phyloP scores from a whole-genome alignment of 257 asterid genomes.

The Craterostigma plantagineum region DNA sequence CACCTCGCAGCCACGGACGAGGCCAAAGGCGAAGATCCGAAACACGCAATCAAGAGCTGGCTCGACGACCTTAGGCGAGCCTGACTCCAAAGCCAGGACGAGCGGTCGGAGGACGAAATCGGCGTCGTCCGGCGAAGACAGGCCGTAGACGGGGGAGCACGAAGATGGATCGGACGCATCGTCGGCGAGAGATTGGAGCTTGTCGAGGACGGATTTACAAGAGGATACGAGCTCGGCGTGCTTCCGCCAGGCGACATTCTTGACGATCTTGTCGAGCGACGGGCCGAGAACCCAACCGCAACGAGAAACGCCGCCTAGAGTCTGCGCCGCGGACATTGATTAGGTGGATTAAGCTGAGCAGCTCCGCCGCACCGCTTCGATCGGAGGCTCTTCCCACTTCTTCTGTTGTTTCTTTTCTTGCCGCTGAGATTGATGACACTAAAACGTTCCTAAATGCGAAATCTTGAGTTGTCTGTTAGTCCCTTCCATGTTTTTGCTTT shows the following conservation, averaged over 20 bases:
- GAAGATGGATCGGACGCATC: slow-evolving; percentile 57
- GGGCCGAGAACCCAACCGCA: slow-evolving; percentile 96
- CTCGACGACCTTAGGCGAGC: slow-evolving; percentile 77
- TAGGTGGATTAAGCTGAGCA: no score
- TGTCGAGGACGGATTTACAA: slow-evolving; percentile 86
- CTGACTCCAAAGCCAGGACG: slow-evolving; percentile 60
- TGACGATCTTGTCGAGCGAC: slow-evolving; percentile 82
- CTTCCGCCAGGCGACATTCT: slow-evolving; percentile 94
- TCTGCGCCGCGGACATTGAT: slow-evolving; percentile 32
- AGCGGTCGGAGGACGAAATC: slow-evolving; percentile 60
- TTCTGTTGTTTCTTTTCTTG: no score
- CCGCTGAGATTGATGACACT: no score
- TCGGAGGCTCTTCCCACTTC: no score
- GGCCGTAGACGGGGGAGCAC: slow-evolving; percentile 77
- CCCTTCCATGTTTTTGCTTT: no score
- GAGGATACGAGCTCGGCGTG: slow-evolving; percentile 82
- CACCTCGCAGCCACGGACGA: slow-evolving; percentile 60
- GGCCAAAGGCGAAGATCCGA: slow-evolving; percentile 58
- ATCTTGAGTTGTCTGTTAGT: no score
- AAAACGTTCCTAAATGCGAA: no score
- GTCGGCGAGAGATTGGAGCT: slow-evolving; percentile 58
- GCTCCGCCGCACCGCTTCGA: no score
- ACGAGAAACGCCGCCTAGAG: slow-evolving; percentile 88
- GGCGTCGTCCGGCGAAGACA: slow-evolving; percentile 49
- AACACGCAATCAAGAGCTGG: slow-evolving; percentile 83